phyloP scores from a whole-genome alignment of 169 alveolate genomes.

The Cryptosporidium viatorum region DNA sequence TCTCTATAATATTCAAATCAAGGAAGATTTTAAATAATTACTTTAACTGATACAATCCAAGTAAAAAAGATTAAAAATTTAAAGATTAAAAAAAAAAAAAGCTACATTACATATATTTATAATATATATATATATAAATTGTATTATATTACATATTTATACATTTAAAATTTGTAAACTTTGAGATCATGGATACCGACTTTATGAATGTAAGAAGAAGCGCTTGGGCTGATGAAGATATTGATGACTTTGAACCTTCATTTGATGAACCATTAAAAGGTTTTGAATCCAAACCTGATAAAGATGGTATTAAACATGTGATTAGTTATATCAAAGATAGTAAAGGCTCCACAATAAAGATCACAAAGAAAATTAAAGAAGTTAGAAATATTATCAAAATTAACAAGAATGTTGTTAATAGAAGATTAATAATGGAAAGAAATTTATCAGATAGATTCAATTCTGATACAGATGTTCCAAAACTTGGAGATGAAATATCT shows the following conservation, averaged over 20 bases:
- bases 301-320: slow-evolving; percentile 72
- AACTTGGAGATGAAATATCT: slow-evolving; percentile 79
- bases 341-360: slow-evolving; percentile 53
- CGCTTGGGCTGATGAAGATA: slow-evolving; percentile 75
- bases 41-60: background rate
- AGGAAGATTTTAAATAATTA: background rate
- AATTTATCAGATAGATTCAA: slow-evolving; percentile 42
- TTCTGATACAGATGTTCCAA: slow-evolving; percentile 73
- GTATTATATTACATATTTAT: too few relatives aligned
- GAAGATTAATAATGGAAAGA: slow-evolving; percentile 50
- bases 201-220: slow-evolving; percentile 42
- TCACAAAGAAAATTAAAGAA: slow-evolving; percentile 46
- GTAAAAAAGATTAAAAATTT: too few relatives aligned
- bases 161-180: background rate
- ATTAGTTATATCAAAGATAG: slow-evolving; percentile 62
- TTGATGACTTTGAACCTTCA: slow-evolving; percentile 75
- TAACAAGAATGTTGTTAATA: slow-evolving; percentile 41
- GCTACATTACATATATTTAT: background rate
- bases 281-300: slow-evolving; percentile 69
- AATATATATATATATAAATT: background rate
- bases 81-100: background rate
- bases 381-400: slow-evolving; percentile 48
- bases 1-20: background rate
- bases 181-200: slow-evolving; percentile 19
- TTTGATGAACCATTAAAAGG: slow-evolving; percentile 74